Base-by-base conservation (phyloP, 1,284 basidiomycete genomes). In the Meira miltonrushii region DNA sequence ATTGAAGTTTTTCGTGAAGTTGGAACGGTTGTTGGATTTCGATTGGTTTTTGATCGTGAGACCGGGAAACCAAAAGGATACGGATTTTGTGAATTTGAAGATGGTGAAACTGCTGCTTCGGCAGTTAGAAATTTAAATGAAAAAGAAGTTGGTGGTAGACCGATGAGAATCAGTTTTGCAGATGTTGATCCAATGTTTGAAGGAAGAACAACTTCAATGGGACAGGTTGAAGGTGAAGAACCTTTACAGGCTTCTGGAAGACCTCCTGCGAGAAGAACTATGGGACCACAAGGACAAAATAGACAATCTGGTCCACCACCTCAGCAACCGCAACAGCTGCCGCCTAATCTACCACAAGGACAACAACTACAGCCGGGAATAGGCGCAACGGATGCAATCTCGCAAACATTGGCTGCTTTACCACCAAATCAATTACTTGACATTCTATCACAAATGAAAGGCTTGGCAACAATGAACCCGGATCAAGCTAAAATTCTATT, bases 401-500 rank as follows among this genome's bases (percentile, higher is more conserved):
- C 86, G 72, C 85, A 90, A 72, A 89, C 88, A 8, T 83, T 99
- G 40, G 92, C 89, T 28, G 86, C 83, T 11, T 88, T 95, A 81
- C 85, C 86, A 57, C 89, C 90, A 0, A 84, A 83, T 51, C 89
- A 96, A 77, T 82, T 96, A 64, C 86, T 94, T 79, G 94, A 98
- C 79, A 89, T 97, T n/a, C 82, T 98, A 69, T 88, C 88, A 33
- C 91, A 96, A 79, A 95, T 96, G 89, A 97, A 97, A 89, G 87
- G 88, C 1, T 91, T 96, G 72, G 87, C 95, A 28, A 87, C 90
- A 25, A 89, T 87, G 0, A 88, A 92, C 64, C 92, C 93, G 2
- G 92, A 96, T 44, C 88, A 93, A 80, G 93, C 94, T 38, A 83
- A 87, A 50, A 82, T 84, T 3, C 81, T 98, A 39, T 84, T 99